Conservation (phyloP, 2,329 filamentous ascomycete genomes). For the Exophiala sp. region DNA sequence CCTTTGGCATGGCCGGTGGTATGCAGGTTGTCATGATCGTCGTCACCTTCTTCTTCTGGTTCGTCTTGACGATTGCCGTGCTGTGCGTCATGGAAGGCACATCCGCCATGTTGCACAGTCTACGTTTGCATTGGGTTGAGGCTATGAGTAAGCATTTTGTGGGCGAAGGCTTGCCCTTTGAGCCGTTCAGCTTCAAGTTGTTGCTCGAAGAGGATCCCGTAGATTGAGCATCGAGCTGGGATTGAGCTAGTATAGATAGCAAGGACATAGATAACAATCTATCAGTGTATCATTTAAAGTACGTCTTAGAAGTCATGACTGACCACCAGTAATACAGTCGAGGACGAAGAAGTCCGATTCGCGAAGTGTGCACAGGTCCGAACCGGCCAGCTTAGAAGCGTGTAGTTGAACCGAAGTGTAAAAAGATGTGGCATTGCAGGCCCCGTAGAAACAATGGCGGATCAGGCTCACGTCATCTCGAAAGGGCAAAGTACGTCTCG, state of each 20-base stretch:
- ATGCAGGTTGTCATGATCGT: slow-evolving; percentile 75
- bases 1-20: slow-evolving; percentile 60
- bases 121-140: slow-evolving; percentile 92
- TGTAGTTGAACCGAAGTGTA: too few relatives aligned
- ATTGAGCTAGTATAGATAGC: neutral
- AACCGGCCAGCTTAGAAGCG: too few relatives aligned
- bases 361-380: too few relatives aligned
- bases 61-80: slow-evolving; percentile 71
- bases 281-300: neutral
- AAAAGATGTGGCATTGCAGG: too few relatives aligned
- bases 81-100: slow-evolving; percentile 94
- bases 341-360: too few relatives aligned
- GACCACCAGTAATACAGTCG: too few relatives aligned
- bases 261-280: neutral
- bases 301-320: too few relatives aligned
- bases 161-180: slow-evolving; percentile 79
- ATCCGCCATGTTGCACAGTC: slow-evolving; percentile 87
- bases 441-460: neutral
- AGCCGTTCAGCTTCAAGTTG: slow-evolving; percentile 80
- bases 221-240: slow-evolving; percentile 32
- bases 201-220: slow-evolving; percentile 72
- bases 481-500: neutral
- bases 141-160: slow-evolving; percentile 97
- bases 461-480: neutral
- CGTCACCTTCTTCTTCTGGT: slow-evolving; percentile 80